These are phyloP conservation scores for Stylonectria norvegica DNA, from an alignment of 2,329 filamentous ascomycete species.

Conservation along the genomic window DNA sequence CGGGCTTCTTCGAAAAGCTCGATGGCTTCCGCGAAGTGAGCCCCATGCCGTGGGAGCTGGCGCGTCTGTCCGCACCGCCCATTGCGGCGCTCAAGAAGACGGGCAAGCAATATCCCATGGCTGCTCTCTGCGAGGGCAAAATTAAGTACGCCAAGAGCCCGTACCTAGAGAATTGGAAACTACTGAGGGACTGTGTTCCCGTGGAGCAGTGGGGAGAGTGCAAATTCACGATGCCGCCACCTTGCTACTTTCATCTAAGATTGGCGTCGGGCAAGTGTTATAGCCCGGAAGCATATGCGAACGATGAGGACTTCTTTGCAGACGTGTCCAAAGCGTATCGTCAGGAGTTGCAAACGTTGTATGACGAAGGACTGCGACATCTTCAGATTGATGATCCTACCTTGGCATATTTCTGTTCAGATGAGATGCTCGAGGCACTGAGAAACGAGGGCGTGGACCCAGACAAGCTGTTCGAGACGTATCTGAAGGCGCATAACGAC, in stretches of 20 bases:
- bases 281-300: slow-evolving; percentile 48
- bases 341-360: slow-evolving; percentile 51
- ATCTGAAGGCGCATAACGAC: slow-evolving; percentile 72
- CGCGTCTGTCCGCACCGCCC: slow-evolving; percentile 36
- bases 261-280: slow-evolving; percentile 53
- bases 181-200: slow-evolving; percentile 44
- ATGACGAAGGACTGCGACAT: slow-evolving; percentile 53
- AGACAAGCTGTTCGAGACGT: slow-evolving; percentile 64
- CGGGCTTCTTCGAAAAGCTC: slow-evolving; percentile 48
- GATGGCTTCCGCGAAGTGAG: slow-evolving; percentile 37
- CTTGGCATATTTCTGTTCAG: slow-evolving; percentile 63
- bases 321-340: slow-evolving; percentile 56
- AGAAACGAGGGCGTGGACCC: slow-evolving; percentile 56
- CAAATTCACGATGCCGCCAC: slow-evolving; percentile 66
- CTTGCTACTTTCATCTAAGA: slow-evolving; percentile 62
- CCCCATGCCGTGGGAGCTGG: slow-evolving; percentile 38
- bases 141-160: slow-evolving; percentile 40
- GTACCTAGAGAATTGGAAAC: slow-evolving; percentile 42
- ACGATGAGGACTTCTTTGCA: slow-evolving; percentile 54
- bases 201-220: slow-evolving; percentile 58
- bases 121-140: slow-evolving; percentile 40
- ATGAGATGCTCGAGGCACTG: slow-evolving; percentile 60
- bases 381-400: slow-evolving; percentile 63
- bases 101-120: slow-evolving; percentile 38
- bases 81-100: slow-evolving; percentile 38